Base-by-base conservation (phyloP, 768 basidiomycete species). In the Stropharia rugosoannulata region DNA sequence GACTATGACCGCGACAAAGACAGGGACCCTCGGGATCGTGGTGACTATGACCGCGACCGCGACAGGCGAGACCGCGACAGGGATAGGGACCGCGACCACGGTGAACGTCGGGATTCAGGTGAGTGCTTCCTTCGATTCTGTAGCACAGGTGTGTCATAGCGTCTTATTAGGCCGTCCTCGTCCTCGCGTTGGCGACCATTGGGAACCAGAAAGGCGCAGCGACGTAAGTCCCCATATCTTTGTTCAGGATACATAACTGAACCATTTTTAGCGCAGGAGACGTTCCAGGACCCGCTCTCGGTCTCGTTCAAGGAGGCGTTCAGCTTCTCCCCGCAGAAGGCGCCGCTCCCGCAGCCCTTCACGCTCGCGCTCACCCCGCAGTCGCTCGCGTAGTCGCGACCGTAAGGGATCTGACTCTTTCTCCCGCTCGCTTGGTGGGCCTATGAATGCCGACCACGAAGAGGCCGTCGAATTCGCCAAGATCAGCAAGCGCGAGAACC, bases 401-500 rank as follows among this genome's bases (percentile, higher is more conserved):
- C 80, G 80, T 61, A 84, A 83, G 68, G 63, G 79, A 48, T 69
- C 77, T 4, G 90, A 90, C 59, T 68, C 86, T 5, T 89, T 92
- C 64, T 74, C 89, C 7, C 87, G 87, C 58, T 92, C 90, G 7
- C 85, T 93, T 36, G 90, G 91, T 11, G 90, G 91, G 0, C 92
- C 91, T 2, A 91, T 93, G 82, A 93, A 94, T 61, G 92, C 92
- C 22, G 84, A 87, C 19, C 89, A 92, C 61, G 92, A 95, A 77
- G 95, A 97, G 68, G 96, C 96, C 13, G 86, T 87, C 65, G 96
- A 95, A 71, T 96, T 98, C 64, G 86, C 94, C 67, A 95, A 97
- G 73, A 83, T 88, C 68, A 94, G 91, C 88, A 93, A 95, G 83
- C 85, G 93, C 77, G 97, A 98, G 81, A 94, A 98, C 73, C 83